These are phyloP conservation scores for Potentilla sterilis DNA, from an alignment of 306 rosid genomes.

Conservation along the genomic window DNA sequence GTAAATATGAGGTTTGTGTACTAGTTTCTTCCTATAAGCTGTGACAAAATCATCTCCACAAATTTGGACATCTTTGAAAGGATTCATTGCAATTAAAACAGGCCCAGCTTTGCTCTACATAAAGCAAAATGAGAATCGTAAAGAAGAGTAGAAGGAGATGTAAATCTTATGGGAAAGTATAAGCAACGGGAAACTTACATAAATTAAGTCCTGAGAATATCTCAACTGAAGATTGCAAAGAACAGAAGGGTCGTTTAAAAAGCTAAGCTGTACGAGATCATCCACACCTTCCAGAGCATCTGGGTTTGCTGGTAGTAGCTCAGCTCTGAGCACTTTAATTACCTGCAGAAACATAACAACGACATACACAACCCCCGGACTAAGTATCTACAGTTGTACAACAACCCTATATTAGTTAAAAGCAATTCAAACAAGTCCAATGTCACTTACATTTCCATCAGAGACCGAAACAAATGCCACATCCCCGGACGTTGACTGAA, in stretches of 20 bases:
- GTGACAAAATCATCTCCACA: constrained; percentile 62
- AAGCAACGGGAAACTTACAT: constrained; percentile 51
- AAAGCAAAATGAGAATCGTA: constrained; percentile 31
- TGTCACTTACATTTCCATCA: constrained; percentile 59
- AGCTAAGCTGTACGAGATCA: constrained; percentile 90
- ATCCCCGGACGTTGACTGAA: constrained; percentile 74
- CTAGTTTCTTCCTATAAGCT: constrained; percentile 56
- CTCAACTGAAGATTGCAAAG: constrained; percentile 69
- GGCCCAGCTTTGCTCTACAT: constrained; percentile 93
- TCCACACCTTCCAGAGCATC: constrained; percentile 83
- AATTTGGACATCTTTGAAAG: constrained; percentile 65
- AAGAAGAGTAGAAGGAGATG: constrained; percentile 23
- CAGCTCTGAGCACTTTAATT: constrained; percentile 51
- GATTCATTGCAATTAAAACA: constrained; percentile 78
- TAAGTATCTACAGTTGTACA: constrained; percentile 15
- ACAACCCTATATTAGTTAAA: background rate
- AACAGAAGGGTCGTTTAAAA: constrained; percentile 88
- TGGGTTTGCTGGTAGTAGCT: constrained; percentile 88
- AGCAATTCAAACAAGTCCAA: constrained; percentile 19
- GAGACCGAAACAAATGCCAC: constrained; percentile 66
- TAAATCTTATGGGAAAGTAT: constrained; percentile 16
- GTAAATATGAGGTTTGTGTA: constrained; percentile 75
- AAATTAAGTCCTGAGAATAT: constrained; percentile 76
- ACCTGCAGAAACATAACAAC: constrained; percentile 48
- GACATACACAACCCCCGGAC: constrained; percentile 30